Evolutionary conservation across 2,329 filamentous ascomycete genomes (phyloP).

Genomic region (Alternaria panax): DNA sequence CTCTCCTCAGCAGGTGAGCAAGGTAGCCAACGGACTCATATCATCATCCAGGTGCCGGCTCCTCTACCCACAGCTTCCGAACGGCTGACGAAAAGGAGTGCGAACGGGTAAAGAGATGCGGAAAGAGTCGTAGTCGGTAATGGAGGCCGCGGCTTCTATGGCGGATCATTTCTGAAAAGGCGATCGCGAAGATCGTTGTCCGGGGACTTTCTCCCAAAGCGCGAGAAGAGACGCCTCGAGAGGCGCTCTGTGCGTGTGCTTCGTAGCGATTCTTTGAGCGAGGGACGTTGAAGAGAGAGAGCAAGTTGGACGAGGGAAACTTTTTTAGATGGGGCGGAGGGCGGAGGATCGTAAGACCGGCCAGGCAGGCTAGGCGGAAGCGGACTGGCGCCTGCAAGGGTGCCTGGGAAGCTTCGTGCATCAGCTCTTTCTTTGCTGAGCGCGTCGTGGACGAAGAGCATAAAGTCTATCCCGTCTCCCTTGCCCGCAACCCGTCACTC

Average conservation of each 20-base stretch:
- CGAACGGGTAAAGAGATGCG: constrained; percentile 60
- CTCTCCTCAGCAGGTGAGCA: constrained; percentile 30
- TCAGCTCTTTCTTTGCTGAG: constrained; percentile 28
- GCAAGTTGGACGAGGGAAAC: constrained; percentile 18
- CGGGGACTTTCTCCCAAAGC: constrained; percentile 99
- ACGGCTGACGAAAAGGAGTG: constrained; percentile 55
- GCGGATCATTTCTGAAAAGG: constrained; percentile 96
- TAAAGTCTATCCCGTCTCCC: constrained; percentile 17
- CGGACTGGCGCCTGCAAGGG: constrained; percentile 35
- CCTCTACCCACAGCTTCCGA: constrained; percentile 48
- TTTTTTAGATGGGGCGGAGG: constrained; percentile 27
- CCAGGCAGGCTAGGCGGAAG: constrained; percentile 40
- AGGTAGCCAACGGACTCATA: constrained; percentile 76
- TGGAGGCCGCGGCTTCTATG: constrained; percentile 94
- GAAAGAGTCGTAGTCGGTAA: constrained; percentile 54
- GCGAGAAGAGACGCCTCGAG: constrained; percentile 41
- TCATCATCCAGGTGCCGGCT: constrained; percentile 75
- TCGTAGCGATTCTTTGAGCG: constrained; percentile 99
- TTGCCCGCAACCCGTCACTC: constrained; percentile 5
- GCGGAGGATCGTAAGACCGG: constrained; percentile 27
- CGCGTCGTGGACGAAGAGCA: constrained; percentile 23
- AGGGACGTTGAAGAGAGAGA: constrained; percentile 71
- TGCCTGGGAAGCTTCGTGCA: constrained; percentile 38
- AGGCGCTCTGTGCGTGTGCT: constrained; percentile 85
- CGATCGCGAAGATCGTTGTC: constrained; percentile 70